Evolutionary conservation across 768 basidiomycete genomes (phyloP), one percentile per base, ranked within the genome.

Genomic region (Tylopilus plumbeoviolaceoides): DNA sequence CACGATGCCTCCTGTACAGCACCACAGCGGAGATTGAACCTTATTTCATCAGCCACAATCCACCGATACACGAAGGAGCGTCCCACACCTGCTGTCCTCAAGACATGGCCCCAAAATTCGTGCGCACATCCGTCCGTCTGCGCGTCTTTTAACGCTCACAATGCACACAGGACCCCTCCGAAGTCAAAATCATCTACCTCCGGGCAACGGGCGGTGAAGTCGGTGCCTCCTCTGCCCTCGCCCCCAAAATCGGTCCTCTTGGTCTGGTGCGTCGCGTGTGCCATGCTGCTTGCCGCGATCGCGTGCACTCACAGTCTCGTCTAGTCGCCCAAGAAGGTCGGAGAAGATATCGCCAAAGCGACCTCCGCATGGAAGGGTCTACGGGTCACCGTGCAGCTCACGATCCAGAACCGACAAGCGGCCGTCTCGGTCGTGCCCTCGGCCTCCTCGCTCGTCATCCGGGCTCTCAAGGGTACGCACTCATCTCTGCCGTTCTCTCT

Each of bases 341-440:
- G 97, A 76, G 97, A 99, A 91, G 97, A 99, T 77, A 99, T 99
- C 71, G 97, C 97, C 65, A 99, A 99, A 74, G 95, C 95, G 53
- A 99, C 97, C 55, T 83, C 85, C 44, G 87, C 86, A 71, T 99
- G 97, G 97, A 99, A 99, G 76, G 97, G 97, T 78, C 91, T 98
- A 70, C 92, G 95, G 57, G 95, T 99, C 54, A 98, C 97, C 60
- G 94, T 98, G 61, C 93, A 98, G 74, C 84, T 98, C 56, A 98
- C 95, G 55, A 98, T 98, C 74, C 97, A 98, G 83, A 99, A 99
- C 77, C 93, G 97, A 74, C 97, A 99, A 85, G 97, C 97, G 50
- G 78, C 88, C 60, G 94, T 98, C 67, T 81, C 93, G 53, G 95
- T 98, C 63, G 95, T 99, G 48, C 95, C 95, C 62, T 93, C 94